Evolutionary conservation across 768 basidiomycete species (phyloP), one percentile per base, ranked within the genome.

Genomic region (Boletus coccyginus): DNA sequence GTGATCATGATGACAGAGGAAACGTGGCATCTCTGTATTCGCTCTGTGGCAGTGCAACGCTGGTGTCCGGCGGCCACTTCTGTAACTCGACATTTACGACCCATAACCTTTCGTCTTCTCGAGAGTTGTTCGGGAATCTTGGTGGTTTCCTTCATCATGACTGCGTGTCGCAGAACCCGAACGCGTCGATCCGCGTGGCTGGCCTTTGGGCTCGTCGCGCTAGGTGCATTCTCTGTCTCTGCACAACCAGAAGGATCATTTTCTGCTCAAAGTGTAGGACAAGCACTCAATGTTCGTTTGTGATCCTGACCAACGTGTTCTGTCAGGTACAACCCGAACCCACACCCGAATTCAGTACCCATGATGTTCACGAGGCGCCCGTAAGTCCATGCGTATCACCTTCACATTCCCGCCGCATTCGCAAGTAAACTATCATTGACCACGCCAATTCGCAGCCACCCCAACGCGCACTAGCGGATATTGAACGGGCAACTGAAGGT

Each of bases 401-500:
- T 29, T 40, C n/a, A 39, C 32, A 17, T 27, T 9, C 1, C 9
- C 3, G 21, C 7, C 21, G 17, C n/a, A 19, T 16, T 42, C 21
- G 39, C 29, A 41, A 31, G n/a, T 17, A 17, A 16, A n/a, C 8
- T 19, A 12, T 46, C 29, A 29, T 39, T 59, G 36, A 66, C 45
- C 17, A 7, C 33, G 27, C 29, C n/a, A 19, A 21, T 50, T 46
- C 49, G 19, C 27, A 70, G 70, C 36, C 54, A 35, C 55, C 55
- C 11, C 61, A 38, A 17, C 61, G 46, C 38, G 19, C 39, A 7
- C 46, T 13, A n/a, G 52, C 43, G 2, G 74, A 75, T 36, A 57
- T 70, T 32, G 79, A 81, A 55, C 78, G 78, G 56, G 75, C 71
- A 48, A 75, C 77, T 19, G 84, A 86, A 77, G 84, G 84, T 84